phyloP scores from a whole-genome alignment of 2,329 filamentous ascomycete species.

The Emmonsia crescens region DNA sequence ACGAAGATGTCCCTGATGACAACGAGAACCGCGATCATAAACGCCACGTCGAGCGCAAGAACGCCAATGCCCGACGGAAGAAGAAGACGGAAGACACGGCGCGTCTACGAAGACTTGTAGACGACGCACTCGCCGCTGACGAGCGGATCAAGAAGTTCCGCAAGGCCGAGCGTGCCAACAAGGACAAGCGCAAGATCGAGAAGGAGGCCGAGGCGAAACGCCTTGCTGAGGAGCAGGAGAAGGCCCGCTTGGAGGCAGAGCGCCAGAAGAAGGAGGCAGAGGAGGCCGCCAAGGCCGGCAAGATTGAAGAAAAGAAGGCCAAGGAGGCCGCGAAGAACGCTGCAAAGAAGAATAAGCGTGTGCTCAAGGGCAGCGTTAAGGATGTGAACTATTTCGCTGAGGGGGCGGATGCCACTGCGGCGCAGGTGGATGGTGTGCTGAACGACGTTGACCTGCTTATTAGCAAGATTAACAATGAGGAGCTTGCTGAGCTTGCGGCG shows the following conservation, averaged over 20 bases:
- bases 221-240: slow-evolving; percentile 71
- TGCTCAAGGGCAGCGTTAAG: slow-evolving; percentile 86
- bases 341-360: slow-evolving; percentile 99
- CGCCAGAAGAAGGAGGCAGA: slow-evolving; percentile 72
- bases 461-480: slow-evolving; percentile 78
- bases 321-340: slow-evolving; percentile 99
- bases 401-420: slow-evolving; percentile 58
- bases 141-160: slow-evolving; percentile 98
- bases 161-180: slow-evolving; percentile 79
- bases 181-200: slow-evolving; percentile 90
- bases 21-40: slow-evolving; percentile 99
- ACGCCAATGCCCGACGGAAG: slow-evolving; percentile 94
- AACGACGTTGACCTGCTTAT: slow-evolving; percentile 79
- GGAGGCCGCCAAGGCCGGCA: slow-evolving; percentile 71
- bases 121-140: slow-evolving; percentile 72
- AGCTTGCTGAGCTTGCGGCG: slow-evolving; percentile 70
- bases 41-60: slow-evolving; percentile 96
- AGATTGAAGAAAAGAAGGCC: slow-evolving; percentile 80
- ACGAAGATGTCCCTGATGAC: slow-evolving; percentile 97
- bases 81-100: slow-evolving; percentile 97
- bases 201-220: slow-evolving; percentile 86
- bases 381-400: slow-evolving; percentile 91
- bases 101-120: slow-evolving; percentile 79
- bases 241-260: slow-evolving; percentile 75
- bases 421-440: slow-evolving; percentile 71